Conservation (phyloP, 768 basidiomycete genomes). For the Trichaptum fuscoviolaceum region DNA sequence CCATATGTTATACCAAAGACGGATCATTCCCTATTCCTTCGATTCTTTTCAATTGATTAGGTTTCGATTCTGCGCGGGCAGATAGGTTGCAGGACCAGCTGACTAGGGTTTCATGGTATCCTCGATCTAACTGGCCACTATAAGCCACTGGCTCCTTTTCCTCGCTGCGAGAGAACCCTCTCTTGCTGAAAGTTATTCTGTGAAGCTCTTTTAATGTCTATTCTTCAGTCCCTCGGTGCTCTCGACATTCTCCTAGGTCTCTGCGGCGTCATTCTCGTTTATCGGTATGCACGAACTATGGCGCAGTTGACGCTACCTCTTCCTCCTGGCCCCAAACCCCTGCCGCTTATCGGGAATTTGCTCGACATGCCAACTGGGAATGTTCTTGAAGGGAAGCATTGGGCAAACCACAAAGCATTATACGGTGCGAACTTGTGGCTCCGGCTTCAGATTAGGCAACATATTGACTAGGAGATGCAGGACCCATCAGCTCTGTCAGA, state of each 20-base stretch:
- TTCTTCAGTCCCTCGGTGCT: neutral
- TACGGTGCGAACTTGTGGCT: conserved; percentile 18
- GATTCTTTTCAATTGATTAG: too few species aligned
- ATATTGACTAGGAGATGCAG: conserved; percentile 12
- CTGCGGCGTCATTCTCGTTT: neutral
- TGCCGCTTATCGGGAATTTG: conserved; percentile 23
- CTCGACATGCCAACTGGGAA: conserved; percentile 22
- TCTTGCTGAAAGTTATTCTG: too few species aligned
- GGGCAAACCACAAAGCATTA: conserved; percentile 19
- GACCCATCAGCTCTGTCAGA: conserved; percentile 23
- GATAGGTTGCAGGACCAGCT: too few species aligned
- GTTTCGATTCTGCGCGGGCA: too few species aligned
- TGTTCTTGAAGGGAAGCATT: conserved; percentile 16
- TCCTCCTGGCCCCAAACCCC: conserved; percentile 23
- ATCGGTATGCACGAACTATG: neutral
- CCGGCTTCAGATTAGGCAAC: neutral
- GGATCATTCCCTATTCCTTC: too few species aligned
- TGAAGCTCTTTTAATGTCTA: too few species aligned
- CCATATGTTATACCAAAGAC: too few species aligned
- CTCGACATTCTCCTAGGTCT: neutral
- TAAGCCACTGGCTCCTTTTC: too few species aligned
- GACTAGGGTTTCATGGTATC: too few species aligned
- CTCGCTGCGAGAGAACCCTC: too few species aligned
- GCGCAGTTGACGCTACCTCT: conserved; percentile 14
- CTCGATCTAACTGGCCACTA: too few species aligned